Evolutionary conservation across 139 green algal genomes (phyloP), one percentile per base, ranked within the genome.

Genomic region (Pseudopediastrum boryanum): DNA sequence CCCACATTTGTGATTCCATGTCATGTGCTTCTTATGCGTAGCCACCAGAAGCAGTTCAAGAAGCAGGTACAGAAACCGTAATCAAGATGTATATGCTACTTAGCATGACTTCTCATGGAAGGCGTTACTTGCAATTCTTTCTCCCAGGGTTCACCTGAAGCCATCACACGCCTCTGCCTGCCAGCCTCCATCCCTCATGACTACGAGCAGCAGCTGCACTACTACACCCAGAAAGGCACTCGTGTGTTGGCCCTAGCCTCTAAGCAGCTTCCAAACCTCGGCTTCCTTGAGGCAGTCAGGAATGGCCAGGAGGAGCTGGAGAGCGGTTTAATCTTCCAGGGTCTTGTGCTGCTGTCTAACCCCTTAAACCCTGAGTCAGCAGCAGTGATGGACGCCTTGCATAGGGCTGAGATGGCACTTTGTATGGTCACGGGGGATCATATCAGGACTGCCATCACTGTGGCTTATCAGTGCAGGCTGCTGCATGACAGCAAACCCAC

Each of bases 401-500:
- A 71, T 62, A 52, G 36, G 25, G 66, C 66, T 23, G 66, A 27
- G 2, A 44, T 74, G n/a, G 39, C 35, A 33, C n/a, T 41, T 35
- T 39, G 51, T 25, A 76, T 82, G 65, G 62, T 82, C 23, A 82
- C 76, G 0, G 76, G 76, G 33, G 76, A 82, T 65, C 48, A 59
- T 38, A 63, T 58, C 27, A n/a, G 25, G 16, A 82, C 63, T 10
- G 76, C 63, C 36, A 54, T 75, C 19, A 29, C 39, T 13, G 38
- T 75, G 65, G 76, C 76, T 25, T 39, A 38, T 12, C 76, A 82
- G 65, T 71, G 58, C 19, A 16, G 58, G 12, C 35, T 66, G 12
- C 19, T 66, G 38, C 29, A 29, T 66, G 58, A 29, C 21, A 31
- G 38, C 19, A 16, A 66, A 25, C 35, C 58, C 21, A 31, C 58